A percentile compares a stretch with the other conserved stretches of the same genome.
These are phyloP conservation scores for Pinus taeda DNA, from an alignment of 75 land plant species.

Conservation along the genomic window DNA sequence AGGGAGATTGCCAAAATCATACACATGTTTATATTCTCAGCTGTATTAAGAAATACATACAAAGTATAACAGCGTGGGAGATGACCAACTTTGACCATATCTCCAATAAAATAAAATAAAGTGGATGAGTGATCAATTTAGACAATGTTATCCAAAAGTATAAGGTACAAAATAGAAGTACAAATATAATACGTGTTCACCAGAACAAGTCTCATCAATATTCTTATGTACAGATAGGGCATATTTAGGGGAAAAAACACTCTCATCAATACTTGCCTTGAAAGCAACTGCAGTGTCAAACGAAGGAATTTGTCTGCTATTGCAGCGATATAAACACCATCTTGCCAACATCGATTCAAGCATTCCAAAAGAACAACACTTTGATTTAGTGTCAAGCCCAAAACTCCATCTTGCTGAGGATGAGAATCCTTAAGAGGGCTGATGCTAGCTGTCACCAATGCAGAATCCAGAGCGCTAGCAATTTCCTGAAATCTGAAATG, in stretches of 20 bases:
- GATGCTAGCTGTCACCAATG: conserved; percentile 37
- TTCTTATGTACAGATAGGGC: background rate
- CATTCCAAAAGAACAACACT: conserved; percentile 63
- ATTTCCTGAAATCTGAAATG: conserved; percentile 92
- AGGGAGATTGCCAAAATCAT: no score
- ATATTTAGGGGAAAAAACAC: no score
- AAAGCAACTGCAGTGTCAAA: conserved; percentile 80
- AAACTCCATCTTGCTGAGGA: conserved; percentile 24
- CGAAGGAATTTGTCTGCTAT: conserved; percentile 84
- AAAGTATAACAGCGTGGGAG: no score
- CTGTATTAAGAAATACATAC: no score
- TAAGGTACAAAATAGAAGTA: no score
- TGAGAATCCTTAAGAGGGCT: conserved; percentile 23
- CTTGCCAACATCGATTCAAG: conserved; percentile 85
- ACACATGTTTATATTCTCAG: no score
- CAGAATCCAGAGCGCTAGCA: conserved; percentile 78
- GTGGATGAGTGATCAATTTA: no score
- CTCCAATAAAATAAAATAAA: no score
- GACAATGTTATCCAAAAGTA: no score
- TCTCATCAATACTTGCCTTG: conserved; percentile 47
- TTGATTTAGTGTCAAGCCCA: conserved; percentile 47
- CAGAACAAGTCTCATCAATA: no score
- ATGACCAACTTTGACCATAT: no score
- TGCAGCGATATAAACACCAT: conserved; percentile 73
- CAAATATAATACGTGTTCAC: no score